Percentiles rank a stretch among this genome's conserved stretches.
These are phyloP conservation scores for Dendrobium nobile DNA, from an alignment of 106 monocot genomes.

Conservation along the genomic window DNA sequence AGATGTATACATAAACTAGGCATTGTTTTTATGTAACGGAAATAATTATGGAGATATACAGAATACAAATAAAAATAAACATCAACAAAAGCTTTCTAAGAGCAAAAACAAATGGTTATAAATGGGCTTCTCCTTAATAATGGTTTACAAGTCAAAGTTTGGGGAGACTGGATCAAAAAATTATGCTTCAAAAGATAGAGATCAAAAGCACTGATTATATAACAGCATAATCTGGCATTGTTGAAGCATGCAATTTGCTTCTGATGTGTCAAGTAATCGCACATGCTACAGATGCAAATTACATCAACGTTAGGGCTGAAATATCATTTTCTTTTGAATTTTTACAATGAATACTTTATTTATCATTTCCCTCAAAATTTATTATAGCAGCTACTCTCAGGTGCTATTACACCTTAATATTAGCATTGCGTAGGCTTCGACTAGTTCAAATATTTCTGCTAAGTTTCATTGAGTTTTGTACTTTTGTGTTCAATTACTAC, in stretches of 20 bases:
- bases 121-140: background rate
- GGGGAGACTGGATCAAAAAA: background rate
- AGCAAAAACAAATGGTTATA: background rate
- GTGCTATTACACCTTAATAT: background rate
- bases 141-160: background rate
- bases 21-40: too few species aligned
- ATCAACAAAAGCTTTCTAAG: background rate
- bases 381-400: background rate
- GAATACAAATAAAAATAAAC: background rate
- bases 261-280: background rate
- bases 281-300: background rate
- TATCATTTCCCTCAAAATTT: background rate
- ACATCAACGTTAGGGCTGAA: background rate
- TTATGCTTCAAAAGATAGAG: background rate
- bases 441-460: background rate
- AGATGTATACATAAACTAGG: background rate
- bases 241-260: too few species aligned
- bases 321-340: background rate
- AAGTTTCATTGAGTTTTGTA: background rate
- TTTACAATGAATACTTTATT: background rate
- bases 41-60: background rate
- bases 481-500: background rate
- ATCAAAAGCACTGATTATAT: background rate
- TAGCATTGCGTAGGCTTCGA: background rate
- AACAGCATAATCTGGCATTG: too few species aligned